Evolutionary conservation across 1,284 basidiomycete species (phyloP), one percentile per base, ranked within the genome.

Genomic region (Boletellus deceptivus): DNA sequence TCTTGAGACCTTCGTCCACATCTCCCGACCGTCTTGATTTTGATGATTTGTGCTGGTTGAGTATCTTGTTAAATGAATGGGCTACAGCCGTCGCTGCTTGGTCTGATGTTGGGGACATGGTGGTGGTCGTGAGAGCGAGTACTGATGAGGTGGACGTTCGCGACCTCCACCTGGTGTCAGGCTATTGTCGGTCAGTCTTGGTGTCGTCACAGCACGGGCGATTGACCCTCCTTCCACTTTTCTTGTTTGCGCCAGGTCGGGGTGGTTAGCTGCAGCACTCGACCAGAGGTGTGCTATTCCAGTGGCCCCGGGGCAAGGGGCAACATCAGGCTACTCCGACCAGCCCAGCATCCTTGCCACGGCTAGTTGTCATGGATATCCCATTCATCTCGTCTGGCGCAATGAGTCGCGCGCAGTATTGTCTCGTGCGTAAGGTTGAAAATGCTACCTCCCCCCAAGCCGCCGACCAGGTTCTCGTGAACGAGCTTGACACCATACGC

Each of bases 1-100:
- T 91, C 70, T 89, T 91, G 17, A 86, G 77, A 20, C 84, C 84
- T 65, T 94, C 91, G 36, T 90, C 85, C 33, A 86, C 73, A 56
- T 93, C 90, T 37, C 77, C 74, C 16, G 82, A 72, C 9, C 82
- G 77, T 46, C 86, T 79, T 58, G 80, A 75, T 67, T 82, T 86
- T 11, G 84, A 80, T 16, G 74, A 68, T 60, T 83, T 88, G 48
- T 86, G 77, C 55, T 85, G 84, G 57, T 77, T 82, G 34, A 91
- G 74, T 39, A 89, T 78, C 60, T 90, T 90, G 68, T 82, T 86
- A 70, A 91, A 89, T 9, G 86, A 83, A 62, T 85, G 84, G 35
- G 83, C 81, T 9, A 82, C 76, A 38, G 78, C 66, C 25, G 70
- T 66, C 5, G 71, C 69, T 49, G 68, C 50, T 49, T 64, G 58